These are phyloP conservation scores for Selenicereus undatus DNA, from an alignment of 148 eudicot genomes.

Conservation along the genomic window DNA sequence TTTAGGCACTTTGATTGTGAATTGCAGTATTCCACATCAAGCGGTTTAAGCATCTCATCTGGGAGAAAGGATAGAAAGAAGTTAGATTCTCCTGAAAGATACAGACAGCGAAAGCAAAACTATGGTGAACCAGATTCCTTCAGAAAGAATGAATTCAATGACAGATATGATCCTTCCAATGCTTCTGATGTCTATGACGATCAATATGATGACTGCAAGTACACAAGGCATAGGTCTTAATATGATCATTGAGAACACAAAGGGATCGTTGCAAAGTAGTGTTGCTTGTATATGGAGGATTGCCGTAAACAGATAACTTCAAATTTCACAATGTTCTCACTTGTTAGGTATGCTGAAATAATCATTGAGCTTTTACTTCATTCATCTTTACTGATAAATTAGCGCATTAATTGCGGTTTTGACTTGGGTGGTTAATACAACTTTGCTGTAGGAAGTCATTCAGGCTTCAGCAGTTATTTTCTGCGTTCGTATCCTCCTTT, in stretches of 20 bases:
- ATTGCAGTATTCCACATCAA: conserved; percentile 18
- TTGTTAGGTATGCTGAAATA: conserved; percentile 20
- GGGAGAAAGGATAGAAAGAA: conserved; percentile 33
- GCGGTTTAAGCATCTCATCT: conserved; percentile 21
- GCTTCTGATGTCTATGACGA: conserved; percentile 41
- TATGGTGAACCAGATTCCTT: conserved; percentile 30
- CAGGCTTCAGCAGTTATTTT: conserved; percentile 52
- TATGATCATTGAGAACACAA: conserved; percentile 5
- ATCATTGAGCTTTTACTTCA: conserved; percentile 8
- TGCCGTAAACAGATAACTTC: conserved; percentile 13
- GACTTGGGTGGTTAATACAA: conserved; percentile 30
- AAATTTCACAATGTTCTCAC: conserved; percentile 12
- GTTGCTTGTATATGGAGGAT: conserved; percentile 13
- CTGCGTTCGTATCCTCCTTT: conserved; percentile 73
- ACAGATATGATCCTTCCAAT: conserved; percentile 85
- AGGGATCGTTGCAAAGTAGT: background rate
- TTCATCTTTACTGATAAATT: conserved; percentile 17
- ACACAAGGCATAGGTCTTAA: conserved; percentile 12
- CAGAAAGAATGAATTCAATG: conserved; percentile 43
- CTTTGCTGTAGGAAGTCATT: conserved; percentile 62
- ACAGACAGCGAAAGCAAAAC: conserved; percentile 31
- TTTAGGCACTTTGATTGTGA: conserved; percentile 16
- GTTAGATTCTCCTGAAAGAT: conserved; percentile 30
- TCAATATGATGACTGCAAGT: conserved; percentile 26
- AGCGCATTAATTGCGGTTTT: conserved; percentile 27